A percentile compares a stretch with the other conserved stretches of the same genome.
phyloP scores from a whole-genome alignment of 495 filamentous ascomycete genomes.

The Aspergillus taichungensis region DNA sequence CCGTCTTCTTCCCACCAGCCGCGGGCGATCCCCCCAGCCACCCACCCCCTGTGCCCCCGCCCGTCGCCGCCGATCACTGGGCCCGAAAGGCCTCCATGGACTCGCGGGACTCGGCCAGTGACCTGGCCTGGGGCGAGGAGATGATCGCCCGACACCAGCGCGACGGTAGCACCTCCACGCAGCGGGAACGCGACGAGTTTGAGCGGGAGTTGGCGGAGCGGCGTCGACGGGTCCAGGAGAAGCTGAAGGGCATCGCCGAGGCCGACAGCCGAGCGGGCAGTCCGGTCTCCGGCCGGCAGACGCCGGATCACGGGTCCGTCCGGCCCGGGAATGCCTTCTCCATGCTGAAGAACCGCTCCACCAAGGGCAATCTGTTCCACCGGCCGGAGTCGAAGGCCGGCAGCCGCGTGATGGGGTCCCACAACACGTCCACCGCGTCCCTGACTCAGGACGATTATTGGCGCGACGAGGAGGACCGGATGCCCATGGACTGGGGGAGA shows the following conservation, averaged over 20 bases:
- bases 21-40: slow-evolving; percentile 18
- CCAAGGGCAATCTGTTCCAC: slow-evolving; percentile 49
- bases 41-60: background rate
- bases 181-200: slow-evolving; percentile 67
- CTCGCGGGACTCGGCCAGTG: slow-evolving; percentile 14
- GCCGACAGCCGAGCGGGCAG: slow-evolving; percentile 51
- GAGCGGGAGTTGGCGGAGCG: slow-evolving; percentile 70
- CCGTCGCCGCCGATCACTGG: background rate
- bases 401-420: slow-evolving; percentile 60
- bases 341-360: slow-evolving; percentile 59
- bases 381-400: slow-evolving; percentile 51
- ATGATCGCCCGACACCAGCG: slow-evolving; percentile 35
- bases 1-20: slow-evolving; percentile 53
- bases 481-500: slow-evolving; percentile 24
- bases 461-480: slow-evolving; percentile 37
- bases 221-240: slow-evolving; percentile 71
- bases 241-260: slow-evolving; percentile 63
- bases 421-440: slow-evolving; percentile 46
- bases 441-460: slow-evolving; percentile 32
- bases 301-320: slow-evolving; percentile 28
- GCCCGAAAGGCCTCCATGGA: background rate
- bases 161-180: slow-evolving; percentile 50
- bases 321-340: slow-evolving; percentile 53
- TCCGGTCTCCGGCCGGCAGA: slow-evolving; percentile 37
- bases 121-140: slow-evolving; percentile 29